These are phyloP conservation scores for Mycosphaerella sp. DNA, from an alignment of 2,329 filamentous ascomycete genomes.

Conservation along the genomic window DNA sequence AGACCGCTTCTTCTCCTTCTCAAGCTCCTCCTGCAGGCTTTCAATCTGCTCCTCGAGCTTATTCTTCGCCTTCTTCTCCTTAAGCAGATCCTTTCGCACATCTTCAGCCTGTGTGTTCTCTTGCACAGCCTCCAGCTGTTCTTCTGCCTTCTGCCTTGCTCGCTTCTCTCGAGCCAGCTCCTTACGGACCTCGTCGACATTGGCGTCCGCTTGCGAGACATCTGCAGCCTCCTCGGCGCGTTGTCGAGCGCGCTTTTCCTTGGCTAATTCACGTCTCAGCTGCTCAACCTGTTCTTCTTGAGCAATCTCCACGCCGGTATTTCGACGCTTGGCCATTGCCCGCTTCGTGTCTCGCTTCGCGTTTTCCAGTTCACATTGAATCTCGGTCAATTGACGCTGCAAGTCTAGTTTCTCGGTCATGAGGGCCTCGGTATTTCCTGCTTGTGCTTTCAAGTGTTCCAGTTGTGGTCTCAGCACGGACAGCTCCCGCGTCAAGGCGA, in stretches of 20 bases:
- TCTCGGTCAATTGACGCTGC: constrained; percentile 66
- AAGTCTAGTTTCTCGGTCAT: constrained; percentile 73
- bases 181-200: constrained; percentile 31
- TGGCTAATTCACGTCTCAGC: constrained; percentile 42
- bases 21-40: constrained; percentile 29
- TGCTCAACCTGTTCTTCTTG: constrained; percentile 39
- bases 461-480: constrained; percentile 54
- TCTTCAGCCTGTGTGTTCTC: constrained; percentile 32
- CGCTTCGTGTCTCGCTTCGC: constrained; percentile 66
- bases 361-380: constrained; percentile 76
- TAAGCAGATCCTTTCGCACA: constrained; percentile 30
- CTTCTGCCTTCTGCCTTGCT: constrained; percentile 30
- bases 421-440: constrained; percentile 56
- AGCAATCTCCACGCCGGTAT: constrained; percentile 44
- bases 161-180: constrained; percentile 32
- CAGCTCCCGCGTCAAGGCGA: constrained; percentile 55
- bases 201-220: constrained; percentile 28
- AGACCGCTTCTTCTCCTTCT: constrained; percentile 30
- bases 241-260: constrained; percentile 42
- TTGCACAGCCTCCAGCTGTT: constrained; percentile 35
- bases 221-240: constrained; percentile 36
- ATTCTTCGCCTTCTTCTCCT: constrained; percentile 30
- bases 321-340: constrained; percentile 46
- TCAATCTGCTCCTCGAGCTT: constrained; percentile 36
- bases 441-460: constrained; percentile 55